These are phyloP conservation scores for Penicillium nordicum DNA, from an alignment of 2,329 filamentous ascomycete species.

Conservation along the genomic window DNA sequence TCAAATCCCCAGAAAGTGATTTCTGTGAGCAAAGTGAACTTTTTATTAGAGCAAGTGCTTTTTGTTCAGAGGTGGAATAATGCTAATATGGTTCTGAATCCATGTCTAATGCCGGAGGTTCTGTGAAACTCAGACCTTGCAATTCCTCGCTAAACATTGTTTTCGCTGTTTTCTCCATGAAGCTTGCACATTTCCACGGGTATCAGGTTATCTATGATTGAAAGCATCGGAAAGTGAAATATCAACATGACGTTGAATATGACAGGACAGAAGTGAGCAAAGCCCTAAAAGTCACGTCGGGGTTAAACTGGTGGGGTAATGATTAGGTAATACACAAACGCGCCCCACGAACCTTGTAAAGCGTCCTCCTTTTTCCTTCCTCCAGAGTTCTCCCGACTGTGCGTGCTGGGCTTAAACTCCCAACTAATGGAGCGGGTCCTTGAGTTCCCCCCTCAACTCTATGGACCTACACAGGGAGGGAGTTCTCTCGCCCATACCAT, in stretches of 20 bases:
- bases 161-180: neutral
- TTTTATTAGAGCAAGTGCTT: neutral
- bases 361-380: neutral
- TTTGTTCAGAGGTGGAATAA: neutral
- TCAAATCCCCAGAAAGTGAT: neutral
- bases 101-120: neutral
- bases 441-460: too few species aligned
- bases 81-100: neutral
- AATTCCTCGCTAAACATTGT: neutral
- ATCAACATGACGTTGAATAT: neutral
- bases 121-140: too few species aligned
- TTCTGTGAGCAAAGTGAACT: neutral
- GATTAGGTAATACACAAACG: neutral
- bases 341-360: neutral
- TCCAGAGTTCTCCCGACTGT: neutral
- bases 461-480: neutral
- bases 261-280: neutral
- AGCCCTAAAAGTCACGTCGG: neutral
- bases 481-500: neutral
- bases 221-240: neutral
- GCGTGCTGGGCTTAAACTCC: neutral
- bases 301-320: neutral
- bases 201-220: neutral
- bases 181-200: neutral
- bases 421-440: neutral